Evolutionary conservation across 1,284 basidiomycete species (phyloP).

Genomic region (Trichosporon sp.): DNA sequence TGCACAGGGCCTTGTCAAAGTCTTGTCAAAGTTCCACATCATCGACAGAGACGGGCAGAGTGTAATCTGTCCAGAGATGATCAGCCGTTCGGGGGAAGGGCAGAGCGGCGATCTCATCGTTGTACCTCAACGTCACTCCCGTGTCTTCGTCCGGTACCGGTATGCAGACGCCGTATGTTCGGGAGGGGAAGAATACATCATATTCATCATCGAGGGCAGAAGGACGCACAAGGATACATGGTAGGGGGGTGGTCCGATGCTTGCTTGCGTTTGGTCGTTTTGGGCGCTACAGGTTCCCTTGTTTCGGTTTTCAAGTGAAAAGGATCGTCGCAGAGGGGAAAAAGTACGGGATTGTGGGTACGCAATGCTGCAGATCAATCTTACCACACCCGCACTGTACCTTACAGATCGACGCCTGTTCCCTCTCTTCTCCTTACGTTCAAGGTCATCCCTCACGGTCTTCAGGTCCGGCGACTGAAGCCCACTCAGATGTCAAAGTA

Average conservation of each 20-base stretch:
- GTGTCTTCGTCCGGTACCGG: background rate
- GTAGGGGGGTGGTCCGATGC: no score
- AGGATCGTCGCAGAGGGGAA: background rate
- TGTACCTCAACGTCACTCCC: no score
- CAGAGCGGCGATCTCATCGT: no score
- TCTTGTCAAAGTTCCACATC: no score
- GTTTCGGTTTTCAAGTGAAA: constrained; percentile 1
- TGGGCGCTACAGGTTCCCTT: background rate
- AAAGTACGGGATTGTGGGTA: background rate
- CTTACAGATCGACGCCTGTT: background rate
- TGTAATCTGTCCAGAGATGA: background rate
- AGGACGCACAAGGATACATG: no score
- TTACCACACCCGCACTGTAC: background rate
- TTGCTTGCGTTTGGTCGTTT: background rate
- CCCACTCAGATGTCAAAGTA: background rate
- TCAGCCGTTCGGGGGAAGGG: no score
- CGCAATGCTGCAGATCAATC: constrained; percentile 1
- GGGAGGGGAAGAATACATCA: background rate
- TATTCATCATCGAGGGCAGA: background rate
- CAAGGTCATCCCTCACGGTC: background rate
- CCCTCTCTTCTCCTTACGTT: background rate
- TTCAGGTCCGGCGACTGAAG: background rate
- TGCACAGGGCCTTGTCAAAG: no score
- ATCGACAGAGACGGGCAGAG: background rate
- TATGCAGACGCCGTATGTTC: background rate